Evolutionary conservation across 2,329 filamentous ascomycete species (phyloP).

Genomic region (Aschersonia sp.): DNA sequence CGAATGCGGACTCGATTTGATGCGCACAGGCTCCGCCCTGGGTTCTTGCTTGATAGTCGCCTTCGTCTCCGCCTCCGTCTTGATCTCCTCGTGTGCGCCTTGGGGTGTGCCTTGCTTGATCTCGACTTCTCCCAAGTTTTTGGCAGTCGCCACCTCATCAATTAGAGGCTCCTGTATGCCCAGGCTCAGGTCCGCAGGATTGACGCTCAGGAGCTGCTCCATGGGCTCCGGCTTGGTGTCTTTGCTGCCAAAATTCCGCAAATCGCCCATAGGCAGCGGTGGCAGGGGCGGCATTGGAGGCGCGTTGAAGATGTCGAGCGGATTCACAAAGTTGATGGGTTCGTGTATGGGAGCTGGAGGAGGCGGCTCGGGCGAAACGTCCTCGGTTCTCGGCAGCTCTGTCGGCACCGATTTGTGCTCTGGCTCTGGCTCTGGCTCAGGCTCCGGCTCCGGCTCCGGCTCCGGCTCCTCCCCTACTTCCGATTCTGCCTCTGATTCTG

Average conservation of each 20-base stretch:
- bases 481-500: not conserved
- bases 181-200: not conserved
- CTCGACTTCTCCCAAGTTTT: conserved; percentile 1
- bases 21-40: conserved; percentile 4
- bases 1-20: conserved; percentile 23
- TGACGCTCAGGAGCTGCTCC: conserved; percentile 3
- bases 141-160: conserved; percentile 5
- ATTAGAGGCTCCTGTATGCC: conserved; percentile 4
- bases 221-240: conserved; percentile 1
- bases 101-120: not conserved
- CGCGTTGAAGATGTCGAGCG: conserved; percentile 21
- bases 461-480: not conserved
- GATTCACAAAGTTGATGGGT: conserved; percentile 19
- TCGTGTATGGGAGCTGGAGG: conserved; percentile 4
- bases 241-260: conserved; percentile 6
- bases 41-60: conserved; percentile 4
- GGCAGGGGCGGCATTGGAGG: conserved; percentile 13
- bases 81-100: not conserved
- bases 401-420: not conserved
- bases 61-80: not conserved
- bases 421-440: not conserved
- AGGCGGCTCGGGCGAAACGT: not conserved
- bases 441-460: not conserved
- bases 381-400: not conserved
- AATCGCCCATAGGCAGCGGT: conserved; percentile 10